A percentile compares a stretch with the other conserved stretches of the same genome.
phyloP scores from a whole-genome alignment of 306 rosid species.

The Cucumis cinereus region DNA sequence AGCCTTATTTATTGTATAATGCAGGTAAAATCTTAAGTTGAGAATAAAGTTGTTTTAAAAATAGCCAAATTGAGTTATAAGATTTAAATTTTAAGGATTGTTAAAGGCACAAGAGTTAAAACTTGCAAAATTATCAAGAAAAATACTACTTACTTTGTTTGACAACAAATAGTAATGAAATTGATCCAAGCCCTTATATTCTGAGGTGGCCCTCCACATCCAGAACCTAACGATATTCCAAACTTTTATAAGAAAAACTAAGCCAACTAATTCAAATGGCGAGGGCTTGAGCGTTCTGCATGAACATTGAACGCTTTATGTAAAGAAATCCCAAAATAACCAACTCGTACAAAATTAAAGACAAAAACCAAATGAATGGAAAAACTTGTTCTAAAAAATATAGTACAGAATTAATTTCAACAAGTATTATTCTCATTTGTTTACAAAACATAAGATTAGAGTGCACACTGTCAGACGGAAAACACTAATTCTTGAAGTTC shows the following conservation, averaged over 20 bases:
- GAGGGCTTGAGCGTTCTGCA: neutral
- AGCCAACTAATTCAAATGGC: neutral
- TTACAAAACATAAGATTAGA: neutral
- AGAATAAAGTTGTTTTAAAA: neutral
- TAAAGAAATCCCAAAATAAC: neutral
- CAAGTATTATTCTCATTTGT: neutral
- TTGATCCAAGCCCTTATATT: conserved; percentile 69
- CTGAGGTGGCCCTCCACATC: conserved; percentile 50
- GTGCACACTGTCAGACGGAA: neutral
- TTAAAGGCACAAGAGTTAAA: neutral
- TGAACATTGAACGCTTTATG: neutral
- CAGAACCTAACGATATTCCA: conserved; percentile 38
- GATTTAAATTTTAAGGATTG: neutral
- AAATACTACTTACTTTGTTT: conserved; percentile 35
- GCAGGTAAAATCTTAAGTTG: neutral
- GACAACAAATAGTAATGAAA: conserved; percentile 48
- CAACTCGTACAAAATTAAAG: neutral
- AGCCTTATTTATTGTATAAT: neutral
- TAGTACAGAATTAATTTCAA: neutral
- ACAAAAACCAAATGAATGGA: neutral
- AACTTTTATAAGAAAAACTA: neutral
- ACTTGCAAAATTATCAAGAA: neutral
- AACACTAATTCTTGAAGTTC: neutral
- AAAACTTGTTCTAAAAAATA: neutral
- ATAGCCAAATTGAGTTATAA: neutral